phyloP scores from a whole-genome alignment of 495 filamentous ascomycete genomes.

The Penicillium lividum region DNA sequence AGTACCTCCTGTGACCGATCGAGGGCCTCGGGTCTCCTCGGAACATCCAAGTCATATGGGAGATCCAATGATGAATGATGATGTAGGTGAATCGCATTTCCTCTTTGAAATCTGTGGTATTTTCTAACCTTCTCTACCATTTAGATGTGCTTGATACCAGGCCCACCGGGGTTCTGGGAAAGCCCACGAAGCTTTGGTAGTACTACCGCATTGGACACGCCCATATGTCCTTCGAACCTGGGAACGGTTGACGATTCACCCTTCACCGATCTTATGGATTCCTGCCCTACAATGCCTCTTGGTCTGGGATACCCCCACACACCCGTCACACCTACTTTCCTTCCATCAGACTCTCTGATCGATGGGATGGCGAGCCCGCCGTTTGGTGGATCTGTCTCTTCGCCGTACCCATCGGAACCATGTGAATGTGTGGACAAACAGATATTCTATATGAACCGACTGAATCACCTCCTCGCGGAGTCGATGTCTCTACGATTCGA shows the following conservation, averaged over 20 bases:
- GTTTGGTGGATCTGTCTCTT: conserved; percentile 28
- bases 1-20: conserved; percentile 16
- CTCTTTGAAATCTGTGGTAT: background rate
- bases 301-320: conserved; percentile 29
- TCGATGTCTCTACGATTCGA: conserved; percentile 38
- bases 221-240: conserved; percentile 26
- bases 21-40: conserved; percentile 15
- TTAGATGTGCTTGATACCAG: conserved; percentile 26
- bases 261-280: conserved; percentile 23
- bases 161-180: conserved; percentile 26
- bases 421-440: conserved; percentile 43
- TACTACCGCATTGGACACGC: conserved; percentile 16
- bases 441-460: conserved; percentile 36
- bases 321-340: conserved; percentile 41
- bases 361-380: conserved; percentile 35
- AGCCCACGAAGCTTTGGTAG: conserved; percentile 25
- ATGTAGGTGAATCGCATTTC: conserved; percentile 15
- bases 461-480: conserved; percentile 37
- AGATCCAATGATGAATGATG: conserved; percentile 24
- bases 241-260: conserved; percentile 20
- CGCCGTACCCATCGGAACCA: conserved; percentile 18
- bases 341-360: conserved; percentile 33
- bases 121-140: background rate
- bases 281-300: conserved; percentile 22
- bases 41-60: conserved; percentile 15